Conservation (phyloP, 2,329 filamentous ascomycete genomes). For the Chalara sp. region DNA sequence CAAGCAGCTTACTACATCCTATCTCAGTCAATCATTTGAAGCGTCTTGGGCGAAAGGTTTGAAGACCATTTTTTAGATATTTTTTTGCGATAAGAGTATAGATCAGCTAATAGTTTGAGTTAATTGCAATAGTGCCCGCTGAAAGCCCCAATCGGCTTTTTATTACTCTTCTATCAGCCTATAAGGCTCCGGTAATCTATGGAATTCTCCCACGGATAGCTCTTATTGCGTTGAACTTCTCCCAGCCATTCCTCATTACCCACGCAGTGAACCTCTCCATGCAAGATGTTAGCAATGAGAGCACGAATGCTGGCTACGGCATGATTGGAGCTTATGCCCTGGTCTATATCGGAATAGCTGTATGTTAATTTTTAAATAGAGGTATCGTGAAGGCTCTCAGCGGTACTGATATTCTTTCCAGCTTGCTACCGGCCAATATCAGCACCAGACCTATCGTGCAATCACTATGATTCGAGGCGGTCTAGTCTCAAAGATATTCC, state of each 20-base stretch:
- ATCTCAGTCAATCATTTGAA: slow-evolving; percentile 7
- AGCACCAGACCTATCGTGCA: slow-evolving; percentile 19
- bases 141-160: slow-evolving; percentile 13
- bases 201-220: slow-evolving; percentile 12
- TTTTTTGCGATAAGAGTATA: background rate
- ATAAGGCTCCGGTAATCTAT: slow-evolving; percentile 6
- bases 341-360: slow-evolving; percentile 10
- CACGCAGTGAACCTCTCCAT: too few relatives aligned
- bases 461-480: slow-evolving; percentile 20
- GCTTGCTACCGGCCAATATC: slow-evolving; percentile 16
- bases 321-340: slow-evolving; percentile 8
- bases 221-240: slow-evolving; percentile 14
- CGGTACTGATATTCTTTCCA: too few relatives aligned
- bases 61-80: too few relatives aligned
- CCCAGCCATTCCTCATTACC: slow-evolving; percentile 12
- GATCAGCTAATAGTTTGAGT: slow-evolving; percentile 5
- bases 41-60: slow-evolving; percentile 11
- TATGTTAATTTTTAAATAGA: too few relatives aligned
- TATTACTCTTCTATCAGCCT: slow-evolving; percentile 11
- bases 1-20: slow-evolving; percentile 10
- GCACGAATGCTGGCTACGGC: slow-evolving; percentile 5
- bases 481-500: slow-evolving; percentile 22
- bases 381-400: too few relatives aligned
- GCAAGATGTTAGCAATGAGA: background rate
- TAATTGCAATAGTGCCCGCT: slow-evolving; percentile 8